Percentiles rank a stretch among this genome's conserved stretches.
These are phyloP conservation scores for Xylariaceae sp. DNA, from an alignment of 2,329 filamentous ascomycete species.

Conservation along the genomic window DNA sequence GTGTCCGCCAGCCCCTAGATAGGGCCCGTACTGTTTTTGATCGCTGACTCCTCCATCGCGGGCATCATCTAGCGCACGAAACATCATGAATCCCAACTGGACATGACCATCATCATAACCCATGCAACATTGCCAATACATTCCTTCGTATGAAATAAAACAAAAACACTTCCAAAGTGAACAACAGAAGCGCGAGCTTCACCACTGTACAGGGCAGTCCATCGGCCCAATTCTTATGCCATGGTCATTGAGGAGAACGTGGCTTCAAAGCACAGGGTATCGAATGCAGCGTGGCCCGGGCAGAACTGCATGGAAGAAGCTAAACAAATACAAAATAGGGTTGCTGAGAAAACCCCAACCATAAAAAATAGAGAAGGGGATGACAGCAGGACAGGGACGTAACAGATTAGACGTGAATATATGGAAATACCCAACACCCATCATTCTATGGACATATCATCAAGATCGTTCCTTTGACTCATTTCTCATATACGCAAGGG, in stretches of 20 bases:
- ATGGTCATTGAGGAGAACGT: conserved; percentile 30
- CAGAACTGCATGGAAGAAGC: conserved; percentile 29
- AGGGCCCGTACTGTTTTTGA: neutral
- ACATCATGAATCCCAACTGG: conserved; percentile 5
- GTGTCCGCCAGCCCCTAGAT: neutral
- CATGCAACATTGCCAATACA: conserved; percentile 13
- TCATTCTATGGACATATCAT: conserved; percentile 19
- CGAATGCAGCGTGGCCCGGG: conserved; percentile 32
- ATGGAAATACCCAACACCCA: conserved; percentile 8
- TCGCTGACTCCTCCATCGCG: neutral
- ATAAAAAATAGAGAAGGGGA: neutral
- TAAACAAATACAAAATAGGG: conserved; percentile 22
- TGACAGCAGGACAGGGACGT: neutral
- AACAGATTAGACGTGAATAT: conserved; percentile 19
- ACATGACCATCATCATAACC: conserved; percentile 4
- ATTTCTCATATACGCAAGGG: conserved; percentile 29
- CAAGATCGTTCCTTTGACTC: conserved; percentile 19
- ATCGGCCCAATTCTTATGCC: conserved; percentile 31
- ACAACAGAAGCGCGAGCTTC: conserved; percentile 35
- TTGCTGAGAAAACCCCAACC: neutral
- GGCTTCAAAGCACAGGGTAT: conserved; percentile 32
- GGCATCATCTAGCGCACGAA: neutral
- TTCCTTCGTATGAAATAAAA: conserved; percentile 8
- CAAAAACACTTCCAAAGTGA: conserved; percentile 25
- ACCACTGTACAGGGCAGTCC: conserved; percentile 32